Conservation (phyloP, 352 stramenopile species). For the Phytophthora tentaculata region DNA sequence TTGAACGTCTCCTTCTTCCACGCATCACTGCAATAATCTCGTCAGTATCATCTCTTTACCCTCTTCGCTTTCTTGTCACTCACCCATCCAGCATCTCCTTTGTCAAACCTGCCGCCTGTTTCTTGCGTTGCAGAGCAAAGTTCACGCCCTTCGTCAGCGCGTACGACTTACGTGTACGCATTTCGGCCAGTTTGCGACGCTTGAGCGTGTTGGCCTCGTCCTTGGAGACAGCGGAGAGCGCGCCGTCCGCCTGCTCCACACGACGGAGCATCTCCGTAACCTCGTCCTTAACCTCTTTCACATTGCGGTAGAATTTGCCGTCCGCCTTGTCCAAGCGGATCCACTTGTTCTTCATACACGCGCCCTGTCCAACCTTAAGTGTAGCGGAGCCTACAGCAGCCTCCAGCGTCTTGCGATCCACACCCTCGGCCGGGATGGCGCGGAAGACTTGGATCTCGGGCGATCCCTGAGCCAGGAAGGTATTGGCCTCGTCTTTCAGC, state of each 20-base stretch:
- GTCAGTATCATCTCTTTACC: slow-evolving; percentile 14
- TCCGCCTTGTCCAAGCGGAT: slow-evolving; percentile 93
- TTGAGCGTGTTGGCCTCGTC: slow-evolving; percentile 83
- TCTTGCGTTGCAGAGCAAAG: slow-evolving; percentile 94
- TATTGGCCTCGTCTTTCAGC: slow-evolving; percentile 92
- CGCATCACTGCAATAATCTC: slow-evolving; percentile 56
- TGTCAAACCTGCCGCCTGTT: slow-evolving; percentile 97
- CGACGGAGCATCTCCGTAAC: slow-evolving; percentile 88
- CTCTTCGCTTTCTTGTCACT: slow-evolving; percentile 7
- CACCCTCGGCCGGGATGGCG: slow-evolving; percentile 71
- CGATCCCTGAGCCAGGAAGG: slow-evolving; percentile 72
- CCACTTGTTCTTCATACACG: slow-evolving; percentile 99
- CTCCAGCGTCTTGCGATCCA: slow-evolving; percentile 86
- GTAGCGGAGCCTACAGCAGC: slow-evolving; percentile 80
- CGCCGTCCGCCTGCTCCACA: slow-evolving; percentile 66
- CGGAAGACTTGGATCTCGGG: slow-evolving; percentile 88
- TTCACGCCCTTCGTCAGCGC: slow-evolving; percentile 92
- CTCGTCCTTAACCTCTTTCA: slow-evolving; percentile 68
- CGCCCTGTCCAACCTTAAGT: slow-evolving; percentile 96
- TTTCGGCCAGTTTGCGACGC: slow-evolving; percentile 81
- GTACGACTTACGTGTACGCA: slow-evolving; percentile 95
- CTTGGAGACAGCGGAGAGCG: slow-evolving; percentile 70
- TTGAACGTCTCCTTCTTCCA: slow-evolving; percentile 98
- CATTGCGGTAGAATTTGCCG: slow-evolving; percentile 88
- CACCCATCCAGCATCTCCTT: slow-evolving; percentile 98